phyloP scores from a whole-genome alignment of 345 rosid genomes.

The Boechera stricta region DNA sequence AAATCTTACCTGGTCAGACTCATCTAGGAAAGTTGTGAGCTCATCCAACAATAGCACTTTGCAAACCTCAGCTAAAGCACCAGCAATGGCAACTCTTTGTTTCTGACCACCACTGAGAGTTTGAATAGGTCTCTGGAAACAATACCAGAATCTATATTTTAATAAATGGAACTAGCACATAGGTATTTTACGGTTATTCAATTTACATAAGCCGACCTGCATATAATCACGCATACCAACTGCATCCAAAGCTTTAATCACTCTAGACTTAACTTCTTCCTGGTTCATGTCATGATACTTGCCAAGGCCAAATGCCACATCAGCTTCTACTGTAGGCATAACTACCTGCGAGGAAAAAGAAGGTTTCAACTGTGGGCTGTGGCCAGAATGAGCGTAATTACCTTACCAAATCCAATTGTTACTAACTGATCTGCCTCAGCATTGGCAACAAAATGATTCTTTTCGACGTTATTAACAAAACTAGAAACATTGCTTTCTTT shows the following conservation, averaged over 20 bases:
- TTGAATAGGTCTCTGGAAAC: constrained; percentile 84
- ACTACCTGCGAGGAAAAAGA: constrained; percentile 63
- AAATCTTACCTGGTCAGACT: constrained; percentile 73
- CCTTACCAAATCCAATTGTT: background rate
- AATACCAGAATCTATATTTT: background rate
- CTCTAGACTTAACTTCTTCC: constrained; percentile 70
- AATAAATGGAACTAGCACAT: constrained; percentile 14
- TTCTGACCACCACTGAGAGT: constrained; percentile 98
- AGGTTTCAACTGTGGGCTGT: background rate
- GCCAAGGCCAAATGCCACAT: constrained; percentile 94
- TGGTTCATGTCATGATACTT: constrained; percentile 58
- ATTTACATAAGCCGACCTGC: constrained; percentile 35
- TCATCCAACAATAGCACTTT: constrained; percentile 85
- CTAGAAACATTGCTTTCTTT: constrained; percentile 4
- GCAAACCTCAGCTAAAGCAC: constrained; percentile 97
- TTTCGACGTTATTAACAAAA: background rate
- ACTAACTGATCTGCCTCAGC: background rate
- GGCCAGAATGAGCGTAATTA: background rate
- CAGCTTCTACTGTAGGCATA: constrained; percentile 97
- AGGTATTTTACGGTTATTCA: background rate
- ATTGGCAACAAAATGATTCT: background rate
- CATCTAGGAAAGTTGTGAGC: constrained; percentile 92
- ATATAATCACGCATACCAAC: constrained; percentile 77
- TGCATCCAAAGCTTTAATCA: constrained; percentile 69
- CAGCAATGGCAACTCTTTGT: constrained; percentile 93